Conservation (phyloP, 116 monocot genomes). For the Iris pallida region DNA sequence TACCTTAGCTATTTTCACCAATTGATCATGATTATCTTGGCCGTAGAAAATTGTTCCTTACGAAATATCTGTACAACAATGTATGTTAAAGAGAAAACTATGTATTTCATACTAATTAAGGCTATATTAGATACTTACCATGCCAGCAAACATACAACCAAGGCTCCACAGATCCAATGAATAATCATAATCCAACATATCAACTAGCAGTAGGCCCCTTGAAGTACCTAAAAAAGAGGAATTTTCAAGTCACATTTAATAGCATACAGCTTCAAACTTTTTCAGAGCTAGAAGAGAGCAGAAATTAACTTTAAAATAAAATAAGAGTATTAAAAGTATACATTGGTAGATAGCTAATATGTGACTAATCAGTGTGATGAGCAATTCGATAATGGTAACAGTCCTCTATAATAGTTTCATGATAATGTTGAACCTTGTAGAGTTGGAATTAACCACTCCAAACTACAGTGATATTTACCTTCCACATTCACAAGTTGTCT, state of each 20-base stretch:
- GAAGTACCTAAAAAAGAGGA: constrained; percentile 49
- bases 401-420: no score
- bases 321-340: no score
- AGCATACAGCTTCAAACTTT: no score
- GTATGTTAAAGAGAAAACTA: constrained; percentile 2
- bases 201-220: constrained; percentile 93
- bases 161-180: constrained; percentile 97
- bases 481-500: no score
- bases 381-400: no score
- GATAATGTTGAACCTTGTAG: no score
- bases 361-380: no score
- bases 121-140: constrained; percentile 39
- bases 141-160: constrained; percentile 98
- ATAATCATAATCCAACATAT: constrained; percentile 95
- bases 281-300: no score
- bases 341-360: no score
- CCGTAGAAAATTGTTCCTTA: constrained; percentile 87
- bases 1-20: constrained; percentile 84
- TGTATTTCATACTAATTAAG: neutral
- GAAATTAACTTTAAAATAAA: no score
- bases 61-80: constrained; percentile 62
- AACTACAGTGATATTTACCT: no score
- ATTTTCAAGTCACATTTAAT: neutral
- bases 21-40: constrained; percentile 81
- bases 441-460: no score